Evolutionary conservation across 2,329 filamentous ascomycete genomes (phyloP).

Genomic region (Colletotrichum godetiae): DNA sequence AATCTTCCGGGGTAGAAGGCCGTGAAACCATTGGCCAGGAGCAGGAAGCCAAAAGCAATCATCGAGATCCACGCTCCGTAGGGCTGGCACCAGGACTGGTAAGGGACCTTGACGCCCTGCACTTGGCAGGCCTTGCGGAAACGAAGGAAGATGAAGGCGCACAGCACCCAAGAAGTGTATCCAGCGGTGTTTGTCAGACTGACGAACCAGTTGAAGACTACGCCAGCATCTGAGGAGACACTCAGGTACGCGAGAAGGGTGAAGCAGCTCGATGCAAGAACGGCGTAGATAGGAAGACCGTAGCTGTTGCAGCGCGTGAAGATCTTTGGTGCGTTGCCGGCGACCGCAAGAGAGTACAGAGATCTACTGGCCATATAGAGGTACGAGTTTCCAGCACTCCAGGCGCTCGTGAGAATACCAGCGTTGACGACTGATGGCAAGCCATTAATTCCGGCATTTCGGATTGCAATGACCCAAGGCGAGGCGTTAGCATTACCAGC

Average conservation of each 20-base stretch:
- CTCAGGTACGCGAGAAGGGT: constrained; percentile 71
- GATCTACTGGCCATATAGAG: constrained; percentile 67
- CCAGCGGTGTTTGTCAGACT: constrained; percentile 64
- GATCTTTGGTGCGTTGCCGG: constrained; percentile 62
- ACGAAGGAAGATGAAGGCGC: constrained; percentile 66
- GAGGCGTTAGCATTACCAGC: constrained; percentile 51
- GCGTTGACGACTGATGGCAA: constrained; percentile 67
- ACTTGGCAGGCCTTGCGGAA: constrained; percentile 62
- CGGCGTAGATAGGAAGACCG: constrained; percentile 13
- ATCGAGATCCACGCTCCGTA: constrained; percentile 12
- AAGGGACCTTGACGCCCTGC: constrained; percentile 50
- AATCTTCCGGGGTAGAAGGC: constrained; percentile 71
- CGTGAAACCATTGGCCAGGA: constrained; percentile 67
- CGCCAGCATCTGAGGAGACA: constrained; percentile 65
- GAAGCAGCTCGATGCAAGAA: constrained; percentile 65
- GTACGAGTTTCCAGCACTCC: constrained; percentile 61
- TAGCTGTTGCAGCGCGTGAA: constrained; percentile 41
- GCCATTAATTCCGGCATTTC: constrained; percentile 62
- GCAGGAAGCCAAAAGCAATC: constrained; percentile 6
- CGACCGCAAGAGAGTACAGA: constrained; percentile 63
- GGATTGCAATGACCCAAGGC: constrained; percentile 61
- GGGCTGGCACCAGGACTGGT: constrained; percentile 16
- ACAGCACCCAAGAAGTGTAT: constrained; percentile 65
- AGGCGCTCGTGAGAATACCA: constrained; percentile 62
- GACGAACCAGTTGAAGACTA: constrained; percentile 72